Evolutionary conservation across 164 flowering plant genomes (phyloP), one percentile per base, ranked within the genome.

Genomic region (Amborella trichopoda): DNA sequence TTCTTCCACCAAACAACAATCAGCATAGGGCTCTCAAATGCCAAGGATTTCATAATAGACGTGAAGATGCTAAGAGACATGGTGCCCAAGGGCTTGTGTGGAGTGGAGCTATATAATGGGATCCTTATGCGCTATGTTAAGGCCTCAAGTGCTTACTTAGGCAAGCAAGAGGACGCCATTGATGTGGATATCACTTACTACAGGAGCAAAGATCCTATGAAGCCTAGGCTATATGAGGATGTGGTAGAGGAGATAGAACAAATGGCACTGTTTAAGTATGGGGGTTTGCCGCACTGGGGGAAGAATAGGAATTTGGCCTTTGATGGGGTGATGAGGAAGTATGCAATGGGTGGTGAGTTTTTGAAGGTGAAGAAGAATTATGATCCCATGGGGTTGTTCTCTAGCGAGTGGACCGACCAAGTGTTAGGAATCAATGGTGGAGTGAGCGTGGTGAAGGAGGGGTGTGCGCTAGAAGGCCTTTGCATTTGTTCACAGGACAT

Each of bases 381-480:
- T 51, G 95, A 81, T 64, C 81, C 95, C 0, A 22, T 33, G 11
- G 78, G 85, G 12, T 50, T 85, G 6, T 85, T 85, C 36, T 85
- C 95, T 0, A 81, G 66, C 43, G 74, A 70, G 6, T 79, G 95
- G 95, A 83, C 84, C 0, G 83, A 86, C 49, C 83, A 80, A 46
- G 44, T 87, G 23, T 71, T 87, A 22, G 90, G 96, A 24, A 23
- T 83, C 34, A 59, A 63, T 36, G 72, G 49, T 10, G 72, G 66
- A 6, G 14, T 70, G 43, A 68, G 12, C 11, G 60, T 70, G 5
- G 28, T 49, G 0, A 72, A 59, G 52, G 71, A 76, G 0, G 90
- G 96, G 1, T 87, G 93, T 64, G 93, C 90, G 1, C 49, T 80
- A 0, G 93, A 83, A 60, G 96, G 96, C 11, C 42, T 86, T 34